phyloP scores from a whole-genome alignment of 257 asterid genomes.

The Solanum lycopersicoides region DNA sequence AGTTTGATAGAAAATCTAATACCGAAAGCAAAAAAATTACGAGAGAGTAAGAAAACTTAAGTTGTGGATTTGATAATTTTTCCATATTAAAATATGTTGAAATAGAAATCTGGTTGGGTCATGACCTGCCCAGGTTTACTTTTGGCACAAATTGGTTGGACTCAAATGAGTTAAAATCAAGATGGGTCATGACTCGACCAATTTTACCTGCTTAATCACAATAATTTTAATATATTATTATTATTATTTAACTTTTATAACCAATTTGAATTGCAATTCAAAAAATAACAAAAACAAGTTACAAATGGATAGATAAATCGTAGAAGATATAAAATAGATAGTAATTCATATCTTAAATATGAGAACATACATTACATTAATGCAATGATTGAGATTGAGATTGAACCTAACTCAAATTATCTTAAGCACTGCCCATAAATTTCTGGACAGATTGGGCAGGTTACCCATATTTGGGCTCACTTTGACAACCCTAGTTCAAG shows the following conservation, averaged over 20 bases:
- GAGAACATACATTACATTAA: neutral
- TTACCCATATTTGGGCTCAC: neutral
- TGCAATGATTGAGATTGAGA: neutral
- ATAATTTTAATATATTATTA: too few species aligned
- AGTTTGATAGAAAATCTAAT: neutral
- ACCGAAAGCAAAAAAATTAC: neutral
- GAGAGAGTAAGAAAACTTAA: neutral
- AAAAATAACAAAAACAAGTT: too few species aligned
- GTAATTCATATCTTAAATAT: neutral
- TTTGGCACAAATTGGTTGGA: neutral
- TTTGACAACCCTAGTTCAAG: neutral
- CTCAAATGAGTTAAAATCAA: neutral
- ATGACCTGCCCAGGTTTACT: neutral
- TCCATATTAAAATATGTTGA: neutral
- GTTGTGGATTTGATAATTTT: neutral
- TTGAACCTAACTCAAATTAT: neutral
- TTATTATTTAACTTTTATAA: neutral
- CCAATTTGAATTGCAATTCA: too few species aligned
- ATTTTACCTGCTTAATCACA: neutral
- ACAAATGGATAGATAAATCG: too few species aligned
- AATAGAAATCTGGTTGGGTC: neutral
- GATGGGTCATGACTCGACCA: neutral
- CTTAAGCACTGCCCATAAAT: neutral
- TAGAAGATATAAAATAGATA: neutral
- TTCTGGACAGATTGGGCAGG: neutral